These are phyloP conservation scores for Lactarius indigo DNA, from an alignment of 768 basidiomycete species.

Conservation along the genomic window DNA sequence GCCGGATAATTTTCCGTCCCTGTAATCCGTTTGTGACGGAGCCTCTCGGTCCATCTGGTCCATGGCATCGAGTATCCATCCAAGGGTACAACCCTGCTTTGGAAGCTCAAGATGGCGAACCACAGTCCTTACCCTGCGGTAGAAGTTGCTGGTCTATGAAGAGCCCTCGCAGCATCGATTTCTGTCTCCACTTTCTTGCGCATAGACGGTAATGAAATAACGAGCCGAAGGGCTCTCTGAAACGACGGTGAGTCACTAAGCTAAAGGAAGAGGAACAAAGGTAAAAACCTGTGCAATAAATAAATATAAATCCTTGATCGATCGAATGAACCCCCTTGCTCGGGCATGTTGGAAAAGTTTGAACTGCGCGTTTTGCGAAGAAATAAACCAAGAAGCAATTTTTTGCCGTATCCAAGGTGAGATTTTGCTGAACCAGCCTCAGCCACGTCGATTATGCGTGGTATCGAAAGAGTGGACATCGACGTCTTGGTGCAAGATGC, in stretches of 20 bases:
- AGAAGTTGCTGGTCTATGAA: conserved; percentile 69
- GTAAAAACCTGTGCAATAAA: conserved; percentile 50
- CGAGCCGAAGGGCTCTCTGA: conserved; percentile 54
- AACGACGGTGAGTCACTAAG: neutral
- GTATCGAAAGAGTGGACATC: conserved; percentile 16
- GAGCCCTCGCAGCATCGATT: conserved; percentile 58
- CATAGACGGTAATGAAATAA: conserved; percentile 58
- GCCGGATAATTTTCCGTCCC: conserved; percentile 72
- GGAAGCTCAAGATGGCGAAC: conserved; percentile 67
- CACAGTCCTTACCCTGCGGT: conserved; percentile 57
- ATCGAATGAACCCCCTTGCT: conserved; percentile 53
- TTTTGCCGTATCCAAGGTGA: conserved; percentile 46
- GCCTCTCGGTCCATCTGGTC: conserved; percentile 68
- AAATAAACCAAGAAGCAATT: conserved; percentile 58
- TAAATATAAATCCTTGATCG: conserved; percentile 49
- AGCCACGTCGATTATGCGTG: conserved; percentile 15
- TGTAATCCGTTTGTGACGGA: conserved; percentile 50
- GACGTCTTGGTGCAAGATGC: neutral
- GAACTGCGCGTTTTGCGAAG: conserved; percentile 45
- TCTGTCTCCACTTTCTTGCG: conserved; percentile 58
- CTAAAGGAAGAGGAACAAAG: neutral
- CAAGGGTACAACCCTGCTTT: conserved; percentile 54
- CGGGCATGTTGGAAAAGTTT: conserved; percentile 59
- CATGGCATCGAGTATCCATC: conserved; percentile 80
- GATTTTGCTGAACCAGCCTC: conserved; percentile 1